Base-by-base conservation (phyloP, 1,284 basidiomycete genomes). In the Malassezia brasiliensis region DNA sequence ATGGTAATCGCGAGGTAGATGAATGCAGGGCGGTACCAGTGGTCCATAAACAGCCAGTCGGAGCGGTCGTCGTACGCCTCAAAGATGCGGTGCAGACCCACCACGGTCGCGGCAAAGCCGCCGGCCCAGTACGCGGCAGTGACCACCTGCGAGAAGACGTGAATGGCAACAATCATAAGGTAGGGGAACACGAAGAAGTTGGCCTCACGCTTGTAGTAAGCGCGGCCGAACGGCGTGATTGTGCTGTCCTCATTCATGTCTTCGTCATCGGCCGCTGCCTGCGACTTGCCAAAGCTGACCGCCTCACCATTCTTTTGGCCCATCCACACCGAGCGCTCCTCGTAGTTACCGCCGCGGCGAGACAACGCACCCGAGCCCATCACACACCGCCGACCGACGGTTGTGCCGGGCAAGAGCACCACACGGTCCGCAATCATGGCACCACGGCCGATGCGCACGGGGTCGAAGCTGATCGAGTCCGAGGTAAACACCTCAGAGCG, bases 351-450 rank as follows among this genome's bases (percentile, higher is more conserved):
- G 36, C 71, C 71, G 25, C 72, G 67, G 28, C 69, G 66, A 9
- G 69, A 63, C 25, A 74, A 55, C 5, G 72, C 72, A 44, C 72
- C 72, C 2, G 72, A 74, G 15, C 72, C 72, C 72, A 74, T 74
- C 39, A 74, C 72, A 53, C 69, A 72, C 53, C 69, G 72, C 45
- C 63, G 61, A 32, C 72, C 72, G 17, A 74, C 54, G 17, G 69
- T 68, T n/a, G 64, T 66, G 35, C 72, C 72, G 6, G 72, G 72
- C 11, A 74, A 57, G 15, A 74, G 48, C 32, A 73, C 70, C 20
- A 74, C 72, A 47, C 72, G 68, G 50, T 74, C 72, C 37, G 72
- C 72, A 61, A 74, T 72, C 72, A 74, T 74, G 30, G 72, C 72
- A 17, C 72, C 70, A 32, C 70, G 67, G 35, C 69, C 69, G 3